Conservation (phyloP, 805 yeast genomes). For the Ogataea corticis region DNA sequence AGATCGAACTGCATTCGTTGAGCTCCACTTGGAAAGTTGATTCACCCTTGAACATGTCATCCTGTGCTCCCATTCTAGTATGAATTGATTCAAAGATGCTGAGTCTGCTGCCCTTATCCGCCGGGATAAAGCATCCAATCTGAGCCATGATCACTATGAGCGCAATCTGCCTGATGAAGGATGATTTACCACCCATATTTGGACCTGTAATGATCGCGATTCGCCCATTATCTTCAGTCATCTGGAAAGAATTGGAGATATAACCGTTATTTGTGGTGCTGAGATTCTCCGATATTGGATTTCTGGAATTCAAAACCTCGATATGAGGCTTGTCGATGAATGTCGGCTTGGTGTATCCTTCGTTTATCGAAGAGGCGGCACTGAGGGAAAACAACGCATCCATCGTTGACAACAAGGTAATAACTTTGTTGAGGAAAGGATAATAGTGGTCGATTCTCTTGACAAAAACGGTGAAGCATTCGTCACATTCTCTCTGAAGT, state of each 20-base stretch:
- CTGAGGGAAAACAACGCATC: constrained; percentile 72
- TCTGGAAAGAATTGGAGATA: constrained; percentile 65
- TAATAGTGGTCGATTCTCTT: constrained; percentile 39
- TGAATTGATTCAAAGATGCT: constrained; percentile 61
- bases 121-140: constrained; percentile 76
- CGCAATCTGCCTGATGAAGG: constrained; percentile 74
- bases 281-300: constrained; percentile 34
- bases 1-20: constrained; percentile 61
- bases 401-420: constrained; percentile 50
- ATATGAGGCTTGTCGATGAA: constrained; percentile 50
- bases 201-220: constrained; percentile 78
- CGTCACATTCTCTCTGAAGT: constrained; percentile 46
- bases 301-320: constrained; percentile 53
- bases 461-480: constrained; percentile 46
- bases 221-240: constrained; percentile 49
- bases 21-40: constrained; percentile 84
- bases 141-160: constrained; percentile 71
- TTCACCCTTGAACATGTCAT: constrained; percentile 69
- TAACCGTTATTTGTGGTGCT: constrained; percentile 32
- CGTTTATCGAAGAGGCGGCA: constrained; percentile 50
- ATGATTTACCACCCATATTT: constrained; percentile 86
- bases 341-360: constrained; percentile 50
- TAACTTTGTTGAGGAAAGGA: constrained; percentile 41
- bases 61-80: constrained; percentile 79
- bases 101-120: constrained; percentile 48